Evolutionary conservation across 1,284 basidiomycete species (phyloP).

Genomic region (Trametes versicolor): DNA sequence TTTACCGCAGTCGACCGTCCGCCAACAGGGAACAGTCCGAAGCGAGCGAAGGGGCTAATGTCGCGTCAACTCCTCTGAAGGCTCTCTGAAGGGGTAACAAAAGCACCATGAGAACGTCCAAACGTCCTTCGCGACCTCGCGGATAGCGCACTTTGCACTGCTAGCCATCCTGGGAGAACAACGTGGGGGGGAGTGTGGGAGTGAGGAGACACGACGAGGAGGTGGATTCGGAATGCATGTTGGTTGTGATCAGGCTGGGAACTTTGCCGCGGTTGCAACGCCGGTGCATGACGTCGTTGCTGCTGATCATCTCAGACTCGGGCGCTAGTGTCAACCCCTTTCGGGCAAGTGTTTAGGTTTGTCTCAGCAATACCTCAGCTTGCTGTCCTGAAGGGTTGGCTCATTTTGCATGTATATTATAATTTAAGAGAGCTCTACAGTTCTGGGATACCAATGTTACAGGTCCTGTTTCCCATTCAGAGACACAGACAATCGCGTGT

Average conservation of each 20-base stretch:
- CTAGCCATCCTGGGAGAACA: neutral
- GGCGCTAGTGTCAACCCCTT: constrained; percentile 2
- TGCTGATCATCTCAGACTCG: neutral
- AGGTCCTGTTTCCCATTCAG: no score
- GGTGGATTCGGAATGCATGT: neutral
- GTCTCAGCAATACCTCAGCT: no score
- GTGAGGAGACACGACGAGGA: neutral
- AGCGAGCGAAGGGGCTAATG: constrained; percentile 73
- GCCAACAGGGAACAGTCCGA: constrained; percentile 76
- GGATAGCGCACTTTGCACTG: constrained; percentile 20
- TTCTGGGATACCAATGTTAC: no score
- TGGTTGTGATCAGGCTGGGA: neutral
- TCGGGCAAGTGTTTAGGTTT: constrained; percentile 11
- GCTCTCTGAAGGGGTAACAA: neutral
- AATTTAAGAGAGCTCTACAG: no score
- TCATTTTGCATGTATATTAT: neutral
- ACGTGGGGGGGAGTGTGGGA: neutral
- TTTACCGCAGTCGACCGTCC: constrained; percentile 87
- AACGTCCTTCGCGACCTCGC: constrained; percentile 58
- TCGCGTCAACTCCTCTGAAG: neutral
- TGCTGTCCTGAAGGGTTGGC: neutral
- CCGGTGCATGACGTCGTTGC: neutral
- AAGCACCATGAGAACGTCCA: constrained; percentile 78
- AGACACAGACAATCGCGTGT: no score
- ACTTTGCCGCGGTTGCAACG: neutral